These are phyloP conservation scores for Madurella fahalii DNA, from an alignment of 2,329 filamentous ascomycete species.

Conservation along the genomic window DNA sequence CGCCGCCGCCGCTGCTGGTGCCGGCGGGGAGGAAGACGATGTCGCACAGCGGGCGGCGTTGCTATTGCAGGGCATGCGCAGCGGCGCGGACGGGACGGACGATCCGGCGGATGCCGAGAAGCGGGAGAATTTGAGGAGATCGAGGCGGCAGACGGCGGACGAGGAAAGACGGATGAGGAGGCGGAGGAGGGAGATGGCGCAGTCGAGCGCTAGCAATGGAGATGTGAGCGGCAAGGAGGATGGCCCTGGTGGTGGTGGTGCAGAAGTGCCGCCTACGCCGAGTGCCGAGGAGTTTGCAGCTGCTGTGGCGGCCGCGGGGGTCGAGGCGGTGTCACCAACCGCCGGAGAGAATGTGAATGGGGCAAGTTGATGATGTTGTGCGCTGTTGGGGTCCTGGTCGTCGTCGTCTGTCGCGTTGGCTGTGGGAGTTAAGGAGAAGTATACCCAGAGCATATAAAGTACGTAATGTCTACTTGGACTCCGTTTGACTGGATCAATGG, in stretches of 20 bases:
- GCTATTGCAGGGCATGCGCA: slow-evolving; percentile 77
- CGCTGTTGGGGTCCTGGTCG: background rate
- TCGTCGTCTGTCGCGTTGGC: background rate
- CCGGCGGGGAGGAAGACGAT: slow-evolving; percentile 55
- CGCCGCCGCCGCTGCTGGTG: background rate
- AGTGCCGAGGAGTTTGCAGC: slow-evolving; percentile 22
- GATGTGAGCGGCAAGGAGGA: slow-evolving; percentile 35
- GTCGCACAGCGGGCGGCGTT: slow-evolving; percentile 81
- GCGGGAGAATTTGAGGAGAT: slow-evolving; percentile 58
- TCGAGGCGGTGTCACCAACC: background rate
- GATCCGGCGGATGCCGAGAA: slow-evolving; percentile 52
- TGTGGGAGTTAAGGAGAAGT: background rate
- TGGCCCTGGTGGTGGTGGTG: slow-evolving; percentile 5
- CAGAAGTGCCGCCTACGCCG: slow-evolving; percentile 24
- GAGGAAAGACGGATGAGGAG: slow-evolving; percentile 68
- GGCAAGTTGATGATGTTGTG: slow-evolving; percentile 2
- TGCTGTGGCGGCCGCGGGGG: slow-evolving; percentile 16
- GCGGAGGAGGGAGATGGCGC: slow-evolving; percentile 60
- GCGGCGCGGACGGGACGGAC: slow-evolving; percentile 54
- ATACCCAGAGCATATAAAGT: slow-evolving; percentile 20
- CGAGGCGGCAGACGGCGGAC: slow-evolving; percentile 68
- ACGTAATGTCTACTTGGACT: slow-evolving; percentile 26
- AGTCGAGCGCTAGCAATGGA: slow-evolving; percentile 41
- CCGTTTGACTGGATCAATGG: background rate
- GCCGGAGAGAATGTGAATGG: background rate